Base-by-base conservation (phyloP, 176 grass and related monocot species). In the Dendrocalamus sinicus region DNA sequence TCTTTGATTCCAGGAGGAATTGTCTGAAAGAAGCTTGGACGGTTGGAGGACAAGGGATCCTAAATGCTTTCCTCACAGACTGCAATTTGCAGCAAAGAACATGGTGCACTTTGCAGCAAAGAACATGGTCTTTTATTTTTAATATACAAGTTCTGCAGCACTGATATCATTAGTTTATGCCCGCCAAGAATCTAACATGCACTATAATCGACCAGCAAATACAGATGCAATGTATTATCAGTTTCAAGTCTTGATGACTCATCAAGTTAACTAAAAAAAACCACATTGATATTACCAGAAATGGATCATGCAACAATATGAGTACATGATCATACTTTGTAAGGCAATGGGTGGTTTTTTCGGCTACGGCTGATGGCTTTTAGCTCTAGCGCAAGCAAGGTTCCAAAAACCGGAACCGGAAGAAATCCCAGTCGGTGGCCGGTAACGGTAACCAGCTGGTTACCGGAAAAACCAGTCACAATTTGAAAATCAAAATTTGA, bases 21-120 rank as follows among this genome's bases (percentile, higher is more conserved):
- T 82, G 88, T 88, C 45, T 90, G 70, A 76, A 90, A 83, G 82
- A 89, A 87, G 81, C 70, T 84, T 83, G 84, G 62, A 81, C 48
- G 72, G 82, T 85, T 83, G 52, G 68, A 52, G 54, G 72, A 54
- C 80, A 85, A 85, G 57, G 23, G 35, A 79, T 83, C 88, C 79
- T 74, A 81, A 70, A 71, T 88, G 62, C 55, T 84, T 88, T 84
- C 80, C 77, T 85, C 71, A 50, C 45, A 85, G 63, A 62, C 63
- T 88, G 64, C 76, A 88, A 87, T 84, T 80, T 84, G 85, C 67
- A 85, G 50, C 85, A 88, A 93, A 85, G 28, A 30, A 30, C 1
- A 30, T 30, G 28, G 28, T 30, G 28, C 28, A 2, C 1, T 30
- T 30, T 30, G 28, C 28, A 30, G 28, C 28, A 30, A 30, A 32